Conservation (phyloP, 306 rosid genomes). For the Erythrophleum fordii region DNA sequence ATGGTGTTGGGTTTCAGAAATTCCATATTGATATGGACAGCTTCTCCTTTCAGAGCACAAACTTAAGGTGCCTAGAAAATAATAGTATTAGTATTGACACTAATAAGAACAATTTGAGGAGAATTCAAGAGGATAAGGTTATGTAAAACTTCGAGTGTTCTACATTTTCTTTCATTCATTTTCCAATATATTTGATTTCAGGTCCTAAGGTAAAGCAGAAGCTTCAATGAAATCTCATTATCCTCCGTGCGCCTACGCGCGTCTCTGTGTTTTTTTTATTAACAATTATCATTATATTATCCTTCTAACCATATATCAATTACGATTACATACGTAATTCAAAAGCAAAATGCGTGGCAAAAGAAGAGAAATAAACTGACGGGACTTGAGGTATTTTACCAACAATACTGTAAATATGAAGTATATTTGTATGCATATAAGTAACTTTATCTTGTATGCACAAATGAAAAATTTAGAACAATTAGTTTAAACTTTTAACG, state of each 20-base stretch:
- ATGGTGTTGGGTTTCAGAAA: slow-evolving; percentile 65
- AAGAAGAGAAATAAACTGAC: no score
- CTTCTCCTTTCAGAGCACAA: slow-evolving; percentile 58
- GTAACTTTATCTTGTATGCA: no score
- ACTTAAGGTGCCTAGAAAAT: slow-evolving; percentile 68
- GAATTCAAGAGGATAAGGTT: slow-evolving; percentile 30
- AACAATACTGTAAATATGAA: no score
- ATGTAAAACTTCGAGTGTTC: slow-evolving; percentile 27
- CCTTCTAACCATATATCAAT: not conserved
- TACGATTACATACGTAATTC: not conserved
- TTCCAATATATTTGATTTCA: not conserved
- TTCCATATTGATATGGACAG: slow-evolving; percentile 69
- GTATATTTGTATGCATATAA: no score
- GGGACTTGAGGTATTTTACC: no score
- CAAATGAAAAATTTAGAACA: no score
- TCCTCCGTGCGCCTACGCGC: not conserved
- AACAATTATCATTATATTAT: not conserved
- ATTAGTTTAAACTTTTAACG: no score
- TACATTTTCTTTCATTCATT: not conserved
- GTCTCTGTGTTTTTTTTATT: not conserved
- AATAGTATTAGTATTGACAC: slow-evolving; percentile 55
- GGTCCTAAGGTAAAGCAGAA: not conserved
- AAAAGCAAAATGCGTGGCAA: no score
- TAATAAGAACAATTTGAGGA: slow-evolving; percentile 43
- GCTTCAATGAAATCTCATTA: not conserved